Evolutionary conservation across 176 grass and related monocot genomes (phyloP).

Genomic region (Carex scoparia): DNA sequence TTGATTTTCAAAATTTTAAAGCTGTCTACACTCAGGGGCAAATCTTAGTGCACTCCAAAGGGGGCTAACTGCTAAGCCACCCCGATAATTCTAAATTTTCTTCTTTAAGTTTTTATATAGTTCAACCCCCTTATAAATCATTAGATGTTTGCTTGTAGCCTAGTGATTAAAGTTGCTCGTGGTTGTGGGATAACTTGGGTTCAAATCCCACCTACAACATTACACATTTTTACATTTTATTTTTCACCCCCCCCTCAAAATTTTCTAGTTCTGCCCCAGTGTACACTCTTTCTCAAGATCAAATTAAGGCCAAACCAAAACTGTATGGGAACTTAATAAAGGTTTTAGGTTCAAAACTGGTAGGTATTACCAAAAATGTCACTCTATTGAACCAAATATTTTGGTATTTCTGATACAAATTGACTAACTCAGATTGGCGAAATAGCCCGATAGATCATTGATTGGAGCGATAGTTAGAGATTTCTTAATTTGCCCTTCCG

Average conservation of each 20-base stretch:
- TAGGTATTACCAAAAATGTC: constrained; percentile 17
- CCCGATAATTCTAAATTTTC: too few relatives aligned
- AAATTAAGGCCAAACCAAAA: neutral
- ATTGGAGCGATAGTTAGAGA: constrained; percentile 54
- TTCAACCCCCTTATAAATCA: too few relatives aligned
- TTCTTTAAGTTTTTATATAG: too few relatives aligned
- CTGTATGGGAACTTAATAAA: neutral
- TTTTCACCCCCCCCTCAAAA: too few relatives aligned
- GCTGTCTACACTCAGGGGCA: neutral
- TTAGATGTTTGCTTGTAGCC: too few relatives aligned
- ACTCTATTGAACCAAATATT: neutral
- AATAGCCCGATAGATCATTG: constrained; percentile 56
- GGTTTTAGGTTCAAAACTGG: neutral
- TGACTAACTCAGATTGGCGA: constrained; percentile 72
- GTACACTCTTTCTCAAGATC: neutral
- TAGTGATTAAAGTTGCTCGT: too few relatives aligned
- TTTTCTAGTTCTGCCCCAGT: too few relatives aligned
- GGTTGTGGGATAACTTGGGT: too few relatives aligned
- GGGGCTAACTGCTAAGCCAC: too few relatives aligned
- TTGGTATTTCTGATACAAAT: constrained; percentile 4
- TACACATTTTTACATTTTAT: too few relatives aligned
- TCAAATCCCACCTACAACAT: too few relatives aligned
- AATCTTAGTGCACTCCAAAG: too few relatives aligned
- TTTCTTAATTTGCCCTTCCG: constrained; percentile 84
- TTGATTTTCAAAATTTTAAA: neutral